Percentiles rank a stretch among this genome's conserved stretches.
phyloP scores from a whole-genome alignment of 345 rosid genomes.

The Eucalyptus guilfoylei region DNA sequence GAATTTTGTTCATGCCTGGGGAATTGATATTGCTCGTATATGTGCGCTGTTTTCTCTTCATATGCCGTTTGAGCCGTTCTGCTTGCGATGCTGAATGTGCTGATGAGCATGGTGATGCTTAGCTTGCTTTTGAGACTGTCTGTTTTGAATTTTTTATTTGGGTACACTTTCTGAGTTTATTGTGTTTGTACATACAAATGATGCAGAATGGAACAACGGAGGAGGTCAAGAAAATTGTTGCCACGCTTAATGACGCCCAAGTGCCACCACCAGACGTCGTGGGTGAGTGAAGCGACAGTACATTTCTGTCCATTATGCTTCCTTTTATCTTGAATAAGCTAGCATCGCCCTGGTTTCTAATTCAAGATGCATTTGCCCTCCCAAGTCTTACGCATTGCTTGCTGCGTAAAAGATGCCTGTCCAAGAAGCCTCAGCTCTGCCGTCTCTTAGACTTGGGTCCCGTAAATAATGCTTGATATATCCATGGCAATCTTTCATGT shows the following conservation, averaged over 20 bases:
- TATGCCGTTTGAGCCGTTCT: background rate
- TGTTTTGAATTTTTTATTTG: background rate
- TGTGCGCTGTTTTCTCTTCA: background rate
- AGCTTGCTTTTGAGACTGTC: background rate
- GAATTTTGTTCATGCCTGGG: background rate
- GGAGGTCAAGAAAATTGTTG: slow-evolving; percentile 87
- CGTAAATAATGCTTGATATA: background rate
- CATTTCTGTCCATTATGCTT: background rate
- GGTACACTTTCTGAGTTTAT: background rate
- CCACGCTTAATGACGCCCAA: slow-evolving; percentile 46
- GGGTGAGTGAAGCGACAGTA: slow-evolving; percentile 22
- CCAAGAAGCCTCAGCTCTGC: background rate
- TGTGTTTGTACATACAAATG: background rate
- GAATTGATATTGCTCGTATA: background rate
- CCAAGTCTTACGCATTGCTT: background rate
- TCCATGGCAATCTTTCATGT: background rate
- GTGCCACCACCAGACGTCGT: slow-evolving; percentile 76
- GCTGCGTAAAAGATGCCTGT: background rate
- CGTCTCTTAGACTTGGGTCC: background rate
- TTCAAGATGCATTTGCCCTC: background rate
- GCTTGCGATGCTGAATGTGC: background rate
- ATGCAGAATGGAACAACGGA: slow-evolving; percentile 79
- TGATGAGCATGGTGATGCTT: background rate
- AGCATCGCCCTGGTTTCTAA: background rate
- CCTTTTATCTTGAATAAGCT: background rate